Percentiles rank a stretch among this genome's conserved stretches.
Conservation (phyloP, 2,329 filamentous ascomycete genomes). For the Ceratocystis variospora region DNA sequence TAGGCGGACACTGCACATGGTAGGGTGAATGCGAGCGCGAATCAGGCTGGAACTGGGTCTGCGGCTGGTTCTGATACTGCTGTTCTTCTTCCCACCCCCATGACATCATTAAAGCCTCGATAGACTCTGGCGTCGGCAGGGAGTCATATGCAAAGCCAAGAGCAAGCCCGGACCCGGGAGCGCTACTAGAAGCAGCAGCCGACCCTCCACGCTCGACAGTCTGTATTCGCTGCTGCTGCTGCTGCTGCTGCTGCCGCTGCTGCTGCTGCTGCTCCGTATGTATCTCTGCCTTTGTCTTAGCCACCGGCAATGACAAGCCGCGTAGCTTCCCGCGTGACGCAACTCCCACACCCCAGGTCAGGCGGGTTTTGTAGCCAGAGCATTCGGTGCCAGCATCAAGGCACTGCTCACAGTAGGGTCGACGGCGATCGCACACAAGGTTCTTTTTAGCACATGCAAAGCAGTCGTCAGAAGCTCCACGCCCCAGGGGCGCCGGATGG, state of each 20-base stretch:
- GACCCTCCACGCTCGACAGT: not conserved
- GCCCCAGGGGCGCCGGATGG: constrained; percentile 56
- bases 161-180: not conserved
- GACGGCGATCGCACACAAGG: constrained; percentile 74
- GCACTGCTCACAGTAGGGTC: constrained; percentile 91
- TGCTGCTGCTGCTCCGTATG: not conserved
- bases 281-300: constrained; percentile 40
- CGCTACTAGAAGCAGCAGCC: not conserved
- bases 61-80: constrained; percentile 25
- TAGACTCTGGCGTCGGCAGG: not conserved
- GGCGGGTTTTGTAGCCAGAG: constrained; percentile 87
- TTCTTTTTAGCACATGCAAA: constrained; percentile 79
- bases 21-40: constrained; percentile 20
- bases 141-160: not conserved
- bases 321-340: constrained; percentile 90
- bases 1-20: constrained; percentile 34
- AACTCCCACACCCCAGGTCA: constrained; percentile 94
- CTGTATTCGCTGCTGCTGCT: not conserved
- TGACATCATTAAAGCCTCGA: not conserved
- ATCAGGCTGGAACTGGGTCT: constrained; percentile 8
- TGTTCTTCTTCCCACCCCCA: not conserved
- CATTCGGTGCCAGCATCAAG: constrained; percentile 84
- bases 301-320: constrained; percentile 63
- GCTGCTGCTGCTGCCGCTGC: not conserved
- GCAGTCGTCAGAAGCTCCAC: constrained; percentile 86